phyloP scores from a whole-genome alignment of 192 early-diverging fungal species.

The Lobulomyces angularis region DNA sequence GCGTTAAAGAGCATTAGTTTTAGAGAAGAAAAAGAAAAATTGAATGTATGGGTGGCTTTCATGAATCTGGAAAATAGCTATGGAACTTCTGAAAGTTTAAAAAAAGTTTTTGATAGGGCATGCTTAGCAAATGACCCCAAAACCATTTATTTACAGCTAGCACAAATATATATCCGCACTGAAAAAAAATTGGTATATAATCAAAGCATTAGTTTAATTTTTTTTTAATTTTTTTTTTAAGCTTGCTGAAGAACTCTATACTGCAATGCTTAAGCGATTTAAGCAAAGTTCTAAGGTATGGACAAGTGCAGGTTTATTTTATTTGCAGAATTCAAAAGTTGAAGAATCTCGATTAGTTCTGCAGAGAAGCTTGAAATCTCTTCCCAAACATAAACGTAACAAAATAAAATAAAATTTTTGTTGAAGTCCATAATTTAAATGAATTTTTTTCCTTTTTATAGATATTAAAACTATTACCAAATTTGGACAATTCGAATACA shows the following conservation, averaged over 20 bases:
- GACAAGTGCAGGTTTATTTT: conserved; percentile 72
- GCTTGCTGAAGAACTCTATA: conserved; percentile 56
- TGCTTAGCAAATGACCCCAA: conserved; percentile 77
- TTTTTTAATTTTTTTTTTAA: conserved; percentile 5
- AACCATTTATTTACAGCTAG: conserved; percentile 74
- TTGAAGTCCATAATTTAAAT: neutral
- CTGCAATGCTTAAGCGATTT: conserved; percentile 73
- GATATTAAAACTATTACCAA: conserved; percentile 85
- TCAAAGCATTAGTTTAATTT: conserved; percentile 4
- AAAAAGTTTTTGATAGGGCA: conserved; percentile 76
- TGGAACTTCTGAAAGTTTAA: conserved; percentile 68
- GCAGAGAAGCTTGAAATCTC: conserved; percentile 60
- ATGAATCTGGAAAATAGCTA: conserved; percentile 94
- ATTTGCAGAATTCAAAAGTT: conserved; percentile 57
- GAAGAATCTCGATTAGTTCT: conserved; percentile 71
- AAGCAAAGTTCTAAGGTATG: conserved; percentile 82
- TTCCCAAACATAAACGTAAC: conserved; percentile 89
- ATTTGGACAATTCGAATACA: conserved; percentile 97
- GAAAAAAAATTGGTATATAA: conserved; percentile 38
- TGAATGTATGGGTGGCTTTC: conserved; percentile 95
- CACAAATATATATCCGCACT: conserved; percentile 78
- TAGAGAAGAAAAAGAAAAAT: conserved; percentile 87
- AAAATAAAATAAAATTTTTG: neutral
- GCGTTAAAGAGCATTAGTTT: conserved; percentile 85
- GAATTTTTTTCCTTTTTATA: conserved; percentile 8